Base-by-base conservation (phyloP, 352 stramenopile species). In the Albugo candida region DNA sequence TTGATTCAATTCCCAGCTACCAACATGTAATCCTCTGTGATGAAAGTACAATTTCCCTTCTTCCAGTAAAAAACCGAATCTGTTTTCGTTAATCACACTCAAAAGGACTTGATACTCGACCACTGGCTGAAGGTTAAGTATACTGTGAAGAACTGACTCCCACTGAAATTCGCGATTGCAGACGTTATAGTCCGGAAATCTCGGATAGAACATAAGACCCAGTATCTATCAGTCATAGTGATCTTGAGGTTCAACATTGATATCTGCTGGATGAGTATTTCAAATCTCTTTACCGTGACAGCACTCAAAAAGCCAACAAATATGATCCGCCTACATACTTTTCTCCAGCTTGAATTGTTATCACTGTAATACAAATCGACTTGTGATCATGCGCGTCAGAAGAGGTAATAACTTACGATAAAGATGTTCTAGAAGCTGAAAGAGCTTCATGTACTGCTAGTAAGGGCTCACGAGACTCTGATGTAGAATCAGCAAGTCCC, bases 161-260 rank as follows among this genome's bases (percentile, higher is more conserved):
- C 78, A 92, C 41, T 92, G 75, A 53, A 92, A 92, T 54, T 88
- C 60, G 13, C 77, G 78, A 38, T 92, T 92, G 68, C 78, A 92
- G 16, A 92, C 75, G 45, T 88, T 84, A 61, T 92, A 92, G 54
- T 92, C 75, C 1, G 78, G 78, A 51, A 86, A 76, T 19, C 78
- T 75, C 8, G 78, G 78, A 55, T 86, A 92, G 44, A 85, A 92
- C 78, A 92, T 92, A 36, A 92, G 71, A 27, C 69, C 64, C 0
- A 86, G 35, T 10, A 85, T 59, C 10, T 57, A 50, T 13, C 5
- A 5, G 12, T 44, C n/a, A n/a, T 39, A 11, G 43, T 14, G 13
- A 49, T n/a, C 13, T 41, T 2, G 27, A 37, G 11, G 3, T 21
- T 8, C 14, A 18, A 6, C 11, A 8, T n/a, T n/a, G n/a, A n/a